Conservation (phyloP, 2,329 filamentous ascomycete genomes). For the Alternaria rosae region DNA sequence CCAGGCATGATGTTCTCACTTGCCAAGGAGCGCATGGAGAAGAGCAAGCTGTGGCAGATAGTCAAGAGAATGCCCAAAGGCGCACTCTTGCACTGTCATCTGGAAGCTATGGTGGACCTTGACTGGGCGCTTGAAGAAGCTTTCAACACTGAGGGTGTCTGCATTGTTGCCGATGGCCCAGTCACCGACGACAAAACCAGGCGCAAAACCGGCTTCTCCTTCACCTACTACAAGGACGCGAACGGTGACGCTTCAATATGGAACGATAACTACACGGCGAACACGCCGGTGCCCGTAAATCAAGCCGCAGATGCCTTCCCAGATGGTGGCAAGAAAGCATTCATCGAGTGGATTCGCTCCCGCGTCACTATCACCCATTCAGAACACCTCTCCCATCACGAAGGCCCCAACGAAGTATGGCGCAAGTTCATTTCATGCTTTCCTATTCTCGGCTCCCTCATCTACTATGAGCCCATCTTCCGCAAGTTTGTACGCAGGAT, state of each 20-base stretch:
- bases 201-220: slow-evolving; percentile 65
- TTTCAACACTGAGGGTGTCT: slow-evolving; percentile 75
- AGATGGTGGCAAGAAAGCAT: slow-evolving; percentile 72
- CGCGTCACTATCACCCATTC: slow-evolving; percentile 74
- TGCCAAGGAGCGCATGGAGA: slow-evolving; percentile 85
- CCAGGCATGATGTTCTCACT: slow-evolving; percentile 94
- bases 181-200: slow-evolving; percentile 64
- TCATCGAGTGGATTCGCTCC: slow-evolving; percentile 77
- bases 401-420: slow-evolving; percentile 86
- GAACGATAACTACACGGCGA: slow-evolving; percentile 67
- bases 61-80: slow-evolving; percentile 90
- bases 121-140: slow-evolving; percentile 78
- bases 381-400: slow-evolving; percentile 80
- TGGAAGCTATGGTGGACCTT: slow-evolving; percentile 90
- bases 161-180: slow-evolving; percentile 67
- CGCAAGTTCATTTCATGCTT: slow-evolving; percentile 80
- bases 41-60: slow-evolving; percentile 84
- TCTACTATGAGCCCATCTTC: slow-evolving; percentile 92
- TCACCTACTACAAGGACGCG: slow-evolving; percentile 58
- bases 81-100: slow-evolving; percentile 81
- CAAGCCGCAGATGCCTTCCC: slow-evolving; percentile 78
- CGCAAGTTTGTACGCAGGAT: slow-evolving; percentile 76
- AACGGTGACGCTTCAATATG: slow-evolving; percentile 65
- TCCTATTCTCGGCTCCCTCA: slow-evolving; percentile 72
- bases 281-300: slow-evolving; percentile 65